A percentile compares a stretch with the other conserved stretches of the same genome.
Evolutionary conservation across 306 rosid species (phyloP).

Genomic region (Casuarina cunninghamiana): DNA sequence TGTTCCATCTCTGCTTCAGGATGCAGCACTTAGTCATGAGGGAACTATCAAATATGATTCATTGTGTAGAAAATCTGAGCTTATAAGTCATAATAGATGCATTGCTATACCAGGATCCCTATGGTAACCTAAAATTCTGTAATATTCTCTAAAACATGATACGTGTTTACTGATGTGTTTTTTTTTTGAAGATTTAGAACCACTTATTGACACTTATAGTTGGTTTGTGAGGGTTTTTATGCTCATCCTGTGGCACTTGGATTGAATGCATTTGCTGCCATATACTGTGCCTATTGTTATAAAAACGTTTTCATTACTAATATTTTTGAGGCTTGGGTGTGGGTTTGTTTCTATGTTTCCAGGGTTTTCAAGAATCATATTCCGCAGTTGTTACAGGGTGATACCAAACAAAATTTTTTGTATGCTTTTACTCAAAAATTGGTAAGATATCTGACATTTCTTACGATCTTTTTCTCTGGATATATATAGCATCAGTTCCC

Average conservation of each 20-base stretch:
- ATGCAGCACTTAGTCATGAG: not conserved
- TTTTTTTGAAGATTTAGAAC: not conserved
- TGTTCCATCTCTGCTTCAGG: not conserved
- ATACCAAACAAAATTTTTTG: conserved; percentile 47
- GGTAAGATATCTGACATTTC: conserved; percentile 53
- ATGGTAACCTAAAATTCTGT: not conserved
- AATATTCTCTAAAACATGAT: not conserved
- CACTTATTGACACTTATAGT: conserved; percentile 1
- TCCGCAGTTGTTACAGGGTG: conserved; percentile 67
- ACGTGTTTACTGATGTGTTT: not conserved
- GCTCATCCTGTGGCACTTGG: not conserved
- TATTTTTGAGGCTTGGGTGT: conserved; percentile 14
- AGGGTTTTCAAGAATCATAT: conserved; percentile 85
- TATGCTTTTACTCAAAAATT: conserved; percentile 41
- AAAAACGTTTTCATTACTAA: conserved; percentile 2
- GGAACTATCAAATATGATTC: not conserved
- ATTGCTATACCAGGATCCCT: not conserved
- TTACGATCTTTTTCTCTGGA: not conserved
- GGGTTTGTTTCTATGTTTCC: conserved; percentile 29
- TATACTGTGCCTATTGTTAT: not conserved
- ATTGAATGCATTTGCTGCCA: not conserved
- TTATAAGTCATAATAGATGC: not conserved
- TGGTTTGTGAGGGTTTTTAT: not conserved
- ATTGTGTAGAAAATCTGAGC: not conserved
- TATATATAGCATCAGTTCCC: conserved; percentile 1